Percentiles rank a stretch among this genome's conserved stretches.
Conservation (phyloP, 2,329 filamentous ascomycete species). For the Trichoderma gracile region DNA sequence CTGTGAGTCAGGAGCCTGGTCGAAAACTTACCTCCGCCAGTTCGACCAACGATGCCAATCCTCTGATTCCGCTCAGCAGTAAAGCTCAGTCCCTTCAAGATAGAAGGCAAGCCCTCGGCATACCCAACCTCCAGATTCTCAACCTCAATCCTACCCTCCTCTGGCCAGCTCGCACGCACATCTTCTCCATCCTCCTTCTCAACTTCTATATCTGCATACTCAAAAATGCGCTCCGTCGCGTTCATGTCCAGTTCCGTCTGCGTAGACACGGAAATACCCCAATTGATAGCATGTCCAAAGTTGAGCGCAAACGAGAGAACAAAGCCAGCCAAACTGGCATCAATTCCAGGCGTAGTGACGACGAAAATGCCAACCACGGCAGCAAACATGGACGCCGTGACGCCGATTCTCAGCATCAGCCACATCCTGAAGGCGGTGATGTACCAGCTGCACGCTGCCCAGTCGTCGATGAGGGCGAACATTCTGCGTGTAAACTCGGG, state of each 20-base stretch:
- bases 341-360: conserved; percentile 1
- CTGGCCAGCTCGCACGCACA: conserved; percentile 18
- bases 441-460: conserved; percentile 19
- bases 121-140: conserved; percentile 12
- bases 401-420: conserved; percentile 18
- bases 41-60: conserved; percentile 18
- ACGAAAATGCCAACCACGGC: conserved; percentile 11
- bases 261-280: conserved; percentile 17
- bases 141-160: conserved; percentile 13
- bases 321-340: conserved; percentile 16
- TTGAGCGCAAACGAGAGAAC: conserved; percentile 13
- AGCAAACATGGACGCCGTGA: conserved; percentile 18
- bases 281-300: conserved; percentile 18
- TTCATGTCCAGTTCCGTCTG: conserved; percentile 20
- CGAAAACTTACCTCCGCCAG: conserved; percentile 6
- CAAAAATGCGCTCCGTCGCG: conserved; percentile 12
- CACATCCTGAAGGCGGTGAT: conserved; percentile 8
- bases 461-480: conserved; percentile 15
- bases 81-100: conserved; percentile 20
- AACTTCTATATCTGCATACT: conserved; percentile 9
- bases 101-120: conserved; percentile 15
- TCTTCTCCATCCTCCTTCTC: conserved; percentile 7
- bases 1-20: not conserved
- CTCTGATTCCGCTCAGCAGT: conserved; percentile 16
- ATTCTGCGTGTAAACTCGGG: conserved; percentile 6